Conservation (phyloP, 164 flowering plant species). For the Berberis thunbergii region DNA sequence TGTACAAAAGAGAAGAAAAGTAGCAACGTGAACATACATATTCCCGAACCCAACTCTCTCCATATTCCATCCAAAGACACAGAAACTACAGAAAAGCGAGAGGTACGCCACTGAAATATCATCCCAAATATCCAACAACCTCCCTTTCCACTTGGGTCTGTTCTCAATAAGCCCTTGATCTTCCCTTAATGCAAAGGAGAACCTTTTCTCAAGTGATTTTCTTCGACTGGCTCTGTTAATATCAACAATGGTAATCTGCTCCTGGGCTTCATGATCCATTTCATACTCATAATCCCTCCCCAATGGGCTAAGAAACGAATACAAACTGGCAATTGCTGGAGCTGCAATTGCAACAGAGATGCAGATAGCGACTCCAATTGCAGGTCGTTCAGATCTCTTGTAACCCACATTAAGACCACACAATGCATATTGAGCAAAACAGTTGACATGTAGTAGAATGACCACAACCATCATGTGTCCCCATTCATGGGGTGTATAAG, state of each 20-base stretch:
- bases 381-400: constrained; percentile 79
- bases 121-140: constrained; percentile 83
- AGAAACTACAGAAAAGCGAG: constrained; percentile 74
- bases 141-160: constrained; percentile 76
- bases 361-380: constrained; percentile 66
- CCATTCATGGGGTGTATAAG: constrained; percentile 92
- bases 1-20: constrained; percentile 70
- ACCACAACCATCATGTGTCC: constrained; percentile 86
- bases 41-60: constrained; percentile 95
- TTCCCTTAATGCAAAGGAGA: constrained; percentile 56
- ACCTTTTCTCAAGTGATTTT: constrained; percentile 49
- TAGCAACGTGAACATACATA: constrained; percentile 92
- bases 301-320: constrained; percentile 64
- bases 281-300: constrained; percentile 65
- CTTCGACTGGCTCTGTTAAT: not conserved
- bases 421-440: constrained; percentile 82
- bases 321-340: constrained; percentile 80
- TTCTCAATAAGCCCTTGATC: constrained; percentile 33
- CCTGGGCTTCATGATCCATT: constrained; percentile 53
- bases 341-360: constrained; percentile 71
- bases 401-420: constrained; percentile 80
- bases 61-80: constrained; percentile 99
- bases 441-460: constrained; percentile 62
- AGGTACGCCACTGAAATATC: constrained; percentile 75
- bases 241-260: constrained; percentile 3